Percentiles rank a stretch among this genome's conserved stretches.
Evolutionary conservation across 345 rosid species (phyloP).

Genomic region (Brassica rapa): DNA sequence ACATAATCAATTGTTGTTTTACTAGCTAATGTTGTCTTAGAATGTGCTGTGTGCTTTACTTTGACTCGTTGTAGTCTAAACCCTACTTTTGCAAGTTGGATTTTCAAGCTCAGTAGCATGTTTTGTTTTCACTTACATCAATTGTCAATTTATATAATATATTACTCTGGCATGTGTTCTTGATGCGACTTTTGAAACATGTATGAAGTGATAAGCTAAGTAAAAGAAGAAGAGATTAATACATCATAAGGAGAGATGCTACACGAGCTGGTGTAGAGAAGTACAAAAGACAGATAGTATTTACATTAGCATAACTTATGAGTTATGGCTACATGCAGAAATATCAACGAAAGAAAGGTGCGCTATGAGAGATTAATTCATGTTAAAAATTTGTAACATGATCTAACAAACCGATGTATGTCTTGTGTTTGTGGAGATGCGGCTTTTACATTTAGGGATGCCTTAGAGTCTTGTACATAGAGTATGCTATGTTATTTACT

Average conservation of each 20-base stretch:
- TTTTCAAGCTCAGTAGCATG: background rate
- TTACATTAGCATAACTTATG: background rate
- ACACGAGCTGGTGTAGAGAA: background rate
- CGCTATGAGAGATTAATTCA: background rate
- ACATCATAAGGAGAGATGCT: background rate
- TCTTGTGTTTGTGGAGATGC: background rate
- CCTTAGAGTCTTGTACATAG: background rate
- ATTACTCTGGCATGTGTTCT: background rate
- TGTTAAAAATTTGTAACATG: background rate
- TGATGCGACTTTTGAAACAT: background rate
- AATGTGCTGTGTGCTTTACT: constrained; percentile 1
- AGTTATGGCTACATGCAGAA: background rate
- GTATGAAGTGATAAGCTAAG: background rate
- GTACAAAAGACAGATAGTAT: background rate
- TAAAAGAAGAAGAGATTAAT: background rate
- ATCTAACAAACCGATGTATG: background rate
- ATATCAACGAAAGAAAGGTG: background rate
- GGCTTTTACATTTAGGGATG: background rate
- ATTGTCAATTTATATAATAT: background rate
- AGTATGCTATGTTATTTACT: background rate
- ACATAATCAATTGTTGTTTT: background rate
- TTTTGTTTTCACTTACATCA: background rate
- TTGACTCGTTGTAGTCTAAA: background rate
- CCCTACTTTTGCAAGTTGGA: background rate
- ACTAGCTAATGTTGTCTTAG: background rate